Evolutionary conservation across 768 basidiomycete species (phyloP), one percentile per base, ranked within the genome.

Genomic region (Mrakia frigida): DNA sequence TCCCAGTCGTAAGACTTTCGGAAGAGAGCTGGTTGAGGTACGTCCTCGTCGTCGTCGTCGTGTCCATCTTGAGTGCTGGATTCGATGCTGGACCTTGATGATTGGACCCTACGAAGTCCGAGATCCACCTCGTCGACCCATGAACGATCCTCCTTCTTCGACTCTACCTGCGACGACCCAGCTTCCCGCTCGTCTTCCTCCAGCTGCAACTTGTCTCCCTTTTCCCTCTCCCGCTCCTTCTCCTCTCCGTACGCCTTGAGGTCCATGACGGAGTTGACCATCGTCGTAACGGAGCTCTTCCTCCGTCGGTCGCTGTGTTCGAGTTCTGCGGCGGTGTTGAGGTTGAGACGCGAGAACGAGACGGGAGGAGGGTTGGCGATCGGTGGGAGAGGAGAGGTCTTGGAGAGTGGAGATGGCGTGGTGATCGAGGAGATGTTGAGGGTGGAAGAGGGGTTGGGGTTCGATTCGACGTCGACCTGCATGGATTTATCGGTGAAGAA

Each of bases 211-310:
- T 10, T 23, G 2, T 35, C 18, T 21, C 28, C 63, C 35, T 35
- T 33, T 14, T 68, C 25, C 6, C 39, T 25, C 25, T 35, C 39
- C 37, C 35, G 18, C 37, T 41, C 37, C 37, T 35, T 39, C 37
- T 68, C 39, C 21, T 41, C 61, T 21, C 37, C 65, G 65, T 68
- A 68, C 21, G 28, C 70, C 53, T 59, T 53, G 33, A 72, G 53
- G 53, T 72, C 70, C 46, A 72, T 50, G 35, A 52, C 46, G 16
- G 70, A 72, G 35, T 72, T 72, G 70, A 59, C 53, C 70, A 72
- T 59, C 52, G 70, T 72, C 6, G 70, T 59, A 21, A 52, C 70
- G 3, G 70, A 72, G 10, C 31, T 33, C 35, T 72, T 72, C 28
- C 65, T 18, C 1, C 70, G 70, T 14, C 70, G 50, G 37, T 72